Conservation (phyloP, 257 asterid genomes). For the Jaltomata sinuosa region DNA sequence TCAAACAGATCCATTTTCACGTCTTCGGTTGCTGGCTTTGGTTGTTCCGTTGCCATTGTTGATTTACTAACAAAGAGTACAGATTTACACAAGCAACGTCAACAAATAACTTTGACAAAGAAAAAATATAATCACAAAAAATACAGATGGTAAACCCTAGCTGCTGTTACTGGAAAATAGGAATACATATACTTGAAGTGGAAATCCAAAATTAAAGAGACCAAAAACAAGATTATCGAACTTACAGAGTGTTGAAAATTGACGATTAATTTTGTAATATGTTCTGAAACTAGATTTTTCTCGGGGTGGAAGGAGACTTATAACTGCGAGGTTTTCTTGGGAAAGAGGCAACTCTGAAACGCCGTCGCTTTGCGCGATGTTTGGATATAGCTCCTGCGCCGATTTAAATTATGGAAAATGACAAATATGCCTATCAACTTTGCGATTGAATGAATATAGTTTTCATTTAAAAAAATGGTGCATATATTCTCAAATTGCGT, state of each 20-base stretch:
- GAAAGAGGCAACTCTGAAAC: not conserved
- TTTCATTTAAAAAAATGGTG: too few relatives aligned
- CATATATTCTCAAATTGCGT: too few relatives aligned
- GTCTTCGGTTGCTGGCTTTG: constrained; percentile 51
- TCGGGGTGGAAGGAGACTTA: not conserved
- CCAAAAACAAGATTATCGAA: not conserved
- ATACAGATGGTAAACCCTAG: not conserved
- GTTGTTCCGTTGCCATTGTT: constrained; percentile 63
- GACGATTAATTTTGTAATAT: not conserved
- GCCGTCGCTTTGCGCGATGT: too few relatives aligned
- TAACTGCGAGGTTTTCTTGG: not conserved
- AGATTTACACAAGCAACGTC: not conserved
- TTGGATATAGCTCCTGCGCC: too few relatives aligned
- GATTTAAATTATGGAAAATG: too few relatives aligned
- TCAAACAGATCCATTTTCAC: constrained; percentile 71
- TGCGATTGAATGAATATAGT: too few relatives aligned
- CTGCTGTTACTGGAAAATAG: not conserved
- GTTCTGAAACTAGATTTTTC: not conserved
- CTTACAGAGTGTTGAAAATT: not conserved
- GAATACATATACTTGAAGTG: not conserved
- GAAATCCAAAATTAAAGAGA: not conserved
- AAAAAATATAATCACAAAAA: not conserved
- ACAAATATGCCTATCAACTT: too few relatives aligned
- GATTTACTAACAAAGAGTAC: not conserved
- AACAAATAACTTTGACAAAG: not conserved